These are phyloP conservation scores for Zymoseptoria ardabiliae DNA, from an alignment of 2,329 filamentous ascomycete species.

Conservation along the genomic window DNA sequence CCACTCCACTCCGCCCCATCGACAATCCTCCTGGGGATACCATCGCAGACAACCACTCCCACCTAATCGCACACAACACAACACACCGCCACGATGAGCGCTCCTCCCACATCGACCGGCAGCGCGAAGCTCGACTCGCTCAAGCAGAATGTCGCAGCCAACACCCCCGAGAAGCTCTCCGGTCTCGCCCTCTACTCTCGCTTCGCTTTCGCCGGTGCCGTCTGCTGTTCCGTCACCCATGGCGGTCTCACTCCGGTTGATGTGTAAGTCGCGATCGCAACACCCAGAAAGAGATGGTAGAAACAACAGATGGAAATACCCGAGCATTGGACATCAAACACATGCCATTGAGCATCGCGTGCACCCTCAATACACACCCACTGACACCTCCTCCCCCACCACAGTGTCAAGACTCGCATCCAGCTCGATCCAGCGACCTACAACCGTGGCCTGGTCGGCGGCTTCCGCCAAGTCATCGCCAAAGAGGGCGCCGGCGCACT, in stretches of 20 bases:
- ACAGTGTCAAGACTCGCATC: conserved; percentile 89
- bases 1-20: not conserved
- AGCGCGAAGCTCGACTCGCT: conserved; percentile 47
- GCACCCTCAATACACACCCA: not conserved
- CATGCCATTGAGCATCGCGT: not conserved
- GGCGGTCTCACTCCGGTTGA: conserved; percentile 95
- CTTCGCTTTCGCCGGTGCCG: conserved; percentile 93
- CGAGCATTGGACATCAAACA: not conserved
- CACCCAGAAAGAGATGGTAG: not conserved
- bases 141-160: conserved; percentile 41
- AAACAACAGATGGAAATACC: not conserved
- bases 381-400: not conserved
- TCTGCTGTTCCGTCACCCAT: conserved; percentile 98
- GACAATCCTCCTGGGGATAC: not conserved
- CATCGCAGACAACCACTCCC: not conserved
- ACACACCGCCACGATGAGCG: conserved; percentile 25
- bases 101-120: conserved; percentile 43
- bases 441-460: conserved; percentile 80
- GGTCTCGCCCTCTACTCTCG: conserved; percentile 77
- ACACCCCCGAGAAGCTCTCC: conserved; percentile 48
- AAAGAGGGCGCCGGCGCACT: conserved; percentile 82
- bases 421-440: conserved; percentile 86
- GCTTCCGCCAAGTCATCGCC: conserved; percentile 76
- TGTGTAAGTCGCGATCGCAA: conserved; percentile 66
- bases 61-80: not conserved